Conservation (phyloP, 2,329 filamentous ascomycete species). For the Fusarium zealandicum region DNA sequence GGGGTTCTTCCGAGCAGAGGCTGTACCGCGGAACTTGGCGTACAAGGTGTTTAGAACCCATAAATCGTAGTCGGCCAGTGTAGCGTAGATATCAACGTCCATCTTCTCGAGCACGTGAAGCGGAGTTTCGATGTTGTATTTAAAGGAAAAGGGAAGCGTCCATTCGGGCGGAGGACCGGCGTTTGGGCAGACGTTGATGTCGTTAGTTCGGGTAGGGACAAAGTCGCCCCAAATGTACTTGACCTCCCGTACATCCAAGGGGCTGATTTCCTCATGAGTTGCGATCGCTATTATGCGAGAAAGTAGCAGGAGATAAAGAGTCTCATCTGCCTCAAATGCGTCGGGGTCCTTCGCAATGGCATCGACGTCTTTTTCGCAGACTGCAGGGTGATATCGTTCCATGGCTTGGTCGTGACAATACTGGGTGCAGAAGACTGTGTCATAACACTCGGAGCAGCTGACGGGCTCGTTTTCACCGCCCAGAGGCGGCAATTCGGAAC, state of each 20-base stretch:
- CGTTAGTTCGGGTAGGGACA: slow-evolving; percentile 58
- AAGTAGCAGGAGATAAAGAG: slow-evolving; percentile 69
- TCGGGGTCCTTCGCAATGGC: slow-evolving; percentile 70
- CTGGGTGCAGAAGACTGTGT: slow-evolving; percentile 71
- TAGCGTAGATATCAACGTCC: slow-evolving; percentile 77
- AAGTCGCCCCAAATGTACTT: slow-evolving; percentile 77
- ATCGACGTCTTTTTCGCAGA: slow-evolving; percentile 72
- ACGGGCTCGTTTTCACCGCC: slow-evolving; percentile 55
- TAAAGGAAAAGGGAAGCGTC: slow-evolving; percentile 80
- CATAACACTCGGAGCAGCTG: slow-evolving; percentile 66
- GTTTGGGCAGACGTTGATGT: slow-evolving; percentile 61
- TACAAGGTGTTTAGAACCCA: slow-evolving; percentile 94
- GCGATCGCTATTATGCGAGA: slow-evolving; percentile 70
- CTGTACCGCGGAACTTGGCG: slow-evolving; percentile 91
- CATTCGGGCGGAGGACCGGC: slow-evolving; percentile 65
- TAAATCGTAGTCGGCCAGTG: slow-evolving; percentile 67
- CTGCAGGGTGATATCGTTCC: slow-evolving; percentile 67
- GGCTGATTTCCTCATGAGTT: slow-evolving; percentile 65
- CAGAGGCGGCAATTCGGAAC: slow-evolving; percentile 71
- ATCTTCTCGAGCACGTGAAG: slow-evolving; percentile 84
- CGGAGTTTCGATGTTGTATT: slow-evolving; percentile 75
- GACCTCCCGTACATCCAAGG: slow-evolving; percentile 68
- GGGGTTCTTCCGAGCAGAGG: slow-evolving; percentile 80
- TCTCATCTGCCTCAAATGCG: slow-evolving; percentile 64
- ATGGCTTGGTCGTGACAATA: slow-evolving; percentile 65